Base-by-base conservation (phyloP, 1,284 basidiomycete species). In the Ustilago curta region DNA sequence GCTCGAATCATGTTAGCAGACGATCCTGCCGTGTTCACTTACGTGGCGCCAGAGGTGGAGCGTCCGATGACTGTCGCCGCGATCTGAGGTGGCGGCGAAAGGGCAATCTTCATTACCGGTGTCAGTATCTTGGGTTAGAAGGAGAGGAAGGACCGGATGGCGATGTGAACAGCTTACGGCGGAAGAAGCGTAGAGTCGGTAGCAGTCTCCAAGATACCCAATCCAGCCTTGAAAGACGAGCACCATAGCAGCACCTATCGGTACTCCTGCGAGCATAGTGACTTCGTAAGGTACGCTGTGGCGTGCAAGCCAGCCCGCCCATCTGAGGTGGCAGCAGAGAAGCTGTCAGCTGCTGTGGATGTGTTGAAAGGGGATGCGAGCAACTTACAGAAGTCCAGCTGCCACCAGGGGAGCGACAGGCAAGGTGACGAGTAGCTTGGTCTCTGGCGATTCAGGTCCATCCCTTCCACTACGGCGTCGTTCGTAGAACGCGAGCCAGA, bases 211-310 rank as follows among this genome's bases (percentile, higher is more conserved):
- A 8, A 75, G 51, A 37, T 70, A 75, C 21, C 68, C 59, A 12
- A 70, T 63, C 72, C 72, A 75, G 47, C 72, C 72, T 32, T 75
- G 72, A 21, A 75, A 75, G 35, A 67, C 68, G 12, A 70, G 49
- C 21, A 70, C 68, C 72, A 75, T 75, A 1, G 67, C 72, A 16
- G 59, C 59, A 9, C 72, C 72, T 57, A 75, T 70, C 7, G 68
- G 72, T 2, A 70, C 35, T 0, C 74, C 65, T 6, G 60, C 65
- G 19, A 72, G 58, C 74, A 72, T 75, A 2, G 72, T 32, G 0
- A 75, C 53, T 11, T 21, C 31, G 51, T 59, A 69, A 9, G 71
- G 66, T 0, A 75, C 25, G 29, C 52, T 60, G 2, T 6, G 12
- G 8, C 72, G 47, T 12, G 62, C 62, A 0, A 70, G 29, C 72